A percentile compares a stretch with the other conserved stretches of the same genome.
phyloP scores from a whole-genome alignment of 2,329 filamentous ascomycete species.

The Aspergillus ustus region DNA sequence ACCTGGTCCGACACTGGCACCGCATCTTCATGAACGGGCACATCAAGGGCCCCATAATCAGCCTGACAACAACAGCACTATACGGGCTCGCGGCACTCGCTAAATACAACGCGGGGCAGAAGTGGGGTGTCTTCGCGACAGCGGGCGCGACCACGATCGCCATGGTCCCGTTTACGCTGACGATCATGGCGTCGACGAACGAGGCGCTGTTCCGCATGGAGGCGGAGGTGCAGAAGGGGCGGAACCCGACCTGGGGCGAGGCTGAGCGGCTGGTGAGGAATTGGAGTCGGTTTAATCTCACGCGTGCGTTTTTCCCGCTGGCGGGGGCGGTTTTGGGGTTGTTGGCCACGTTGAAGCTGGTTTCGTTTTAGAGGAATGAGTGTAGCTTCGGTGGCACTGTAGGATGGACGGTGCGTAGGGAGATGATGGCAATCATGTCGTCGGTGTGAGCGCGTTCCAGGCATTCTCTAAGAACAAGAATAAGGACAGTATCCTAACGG shows the following conservation, averaged over 20 bases:
- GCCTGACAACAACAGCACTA: background rate
- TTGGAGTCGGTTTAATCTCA: background rate
- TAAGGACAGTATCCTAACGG: too few species aligned
- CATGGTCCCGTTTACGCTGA: conserved; percentile 1
- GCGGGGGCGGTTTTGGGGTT: background rate
- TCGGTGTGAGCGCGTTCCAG: too few species aligned
- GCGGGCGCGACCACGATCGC: background rate
- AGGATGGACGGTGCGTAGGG: too few species aligned
- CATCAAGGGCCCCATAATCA: conserved; percentile 4
- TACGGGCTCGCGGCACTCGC: background rate
- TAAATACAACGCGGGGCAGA: background rate
- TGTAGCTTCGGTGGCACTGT: too few species aligned
- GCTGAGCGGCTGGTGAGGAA: background rate
- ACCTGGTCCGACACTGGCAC: background rate
- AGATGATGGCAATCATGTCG: too few species aligned
- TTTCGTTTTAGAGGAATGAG: background rate
- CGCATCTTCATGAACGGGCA: background rate
- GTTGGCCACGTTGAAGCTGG: background rate
- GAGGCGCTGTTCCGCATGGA: background rate
- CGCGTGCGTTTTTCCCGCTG: background rate
- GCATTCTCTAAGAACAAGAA: too few species aligned
- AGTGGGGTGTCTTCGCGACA: background rate
- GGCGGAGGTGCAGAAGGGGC: background rate
- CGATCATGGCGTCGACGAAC: background rate
- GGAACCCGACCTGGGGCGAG: background rate